Evolutionary conservation across 1,284 basidiomycete genomes (phyloP), one percentile per base, ranked within the genome.

Genomic region (Cutaneotrichosporon mucoides): DNA sequence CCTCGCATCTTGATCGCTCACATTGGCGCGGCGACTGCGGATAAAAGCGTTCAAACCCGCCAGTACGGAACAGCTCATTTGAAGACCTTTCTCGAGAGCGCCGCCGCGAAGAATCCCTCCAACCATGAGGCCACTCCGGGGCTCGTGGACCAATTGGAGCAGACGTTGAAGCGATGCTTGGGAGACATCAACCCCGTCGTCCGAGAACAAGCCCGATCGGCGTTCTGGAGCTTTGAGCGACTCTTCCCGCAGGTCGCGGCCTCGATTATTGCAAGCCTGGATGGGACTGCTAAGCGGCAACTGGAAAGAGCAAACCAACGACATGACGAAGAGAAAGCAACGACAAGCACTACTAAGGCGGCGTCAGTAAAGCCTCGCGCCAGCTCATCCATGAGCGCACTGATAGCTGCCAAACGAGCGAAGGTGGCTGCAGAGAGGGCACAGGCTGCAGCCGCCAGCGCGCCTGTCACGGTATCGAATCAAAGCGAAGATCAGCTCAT

Each of bases 1-100:
- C 85, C 89, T n/a, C 85, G 88, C 35, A 75, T 83, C 7, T 76
- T 89, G 56, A 73, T 95, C 4, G 82, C 88, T 12, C 82, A 91
- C 53, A 79, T 98, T n/a, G 86, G 83, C 81, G 80, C 81, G 11
- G 84, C 82, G 1, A 73, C 90, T n/a, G 84, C 88, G 68, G 94
- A 97, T 60, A 98, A 96, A 80, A 92, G 82, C 33, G 82, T 87
- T 0, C 88, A 91, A 69, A 84, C 87, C 4, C 85, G 96, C n/a
- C 81, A 84, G 43, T 89, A 84, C 68, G 72, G 66, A 40, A 85
- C 77, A 11, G 76, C 87, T 9, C 90, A 93, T 73, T 73, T 92
- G 62, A 88, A 86, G 65, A 81, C 82, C 6, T 94, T 87, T 71
- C 68, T 95, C 54, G 85, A 89, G 63, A 66, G 83, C 6, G 89